Conservation (phyloP, 371 early-diverging fungal genomes). For the Rhizomucor pusillus region DNA sequence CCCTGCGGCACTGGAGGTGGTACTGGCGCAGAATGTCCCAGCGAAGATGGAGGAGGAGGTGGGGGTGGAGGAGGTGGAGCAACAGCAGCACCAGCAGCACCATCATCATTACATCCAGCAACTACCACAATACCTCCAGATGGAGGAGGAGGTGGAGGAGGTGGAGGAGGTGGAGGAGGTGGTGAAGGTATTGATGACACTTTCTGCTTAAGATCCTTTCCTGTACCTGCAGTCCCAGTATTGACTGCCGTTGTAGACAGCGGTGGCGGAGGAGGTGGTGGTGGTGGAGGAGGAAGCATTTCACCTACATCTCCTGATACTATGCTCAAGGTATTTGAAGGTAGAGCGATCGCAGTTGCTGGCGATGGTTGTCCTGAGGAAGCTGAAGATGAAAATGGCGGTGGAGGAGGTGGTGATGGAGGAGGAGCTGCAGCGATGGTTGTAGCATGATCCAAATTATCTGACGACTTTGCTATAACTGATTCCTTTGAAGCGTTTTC, state of each 20-base stretch:
- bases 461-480: too few species aligned
- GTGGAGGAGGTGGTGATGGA: conserved; percentile 11
- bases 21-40: conserved; percentile 25
- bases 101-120: too few species aligned
- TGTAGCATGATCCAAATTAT: too few species aligned
- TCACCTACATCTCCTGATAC: neutral
- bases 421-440: neutral
- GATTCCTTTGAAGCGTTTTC: too few species aligned
- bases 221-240: conserved; percentile 23
- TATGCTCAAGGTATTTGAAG: neutral
- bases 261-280: conserved; percentile 4
- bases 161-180: conserved; percentile 18
- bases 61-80: conserved; percentile 44
- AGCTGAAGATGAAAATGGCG: conserved; percentile 13
- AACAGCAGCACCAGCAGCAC: neutral
- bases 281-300: conserved; percentile 19
- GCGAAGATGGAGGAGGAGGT: conserved; percentile 33
- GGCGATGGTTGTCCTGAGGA: neutral
- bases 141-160: conserved; percentile 39
- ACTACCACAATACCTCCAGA: too few species aligned
- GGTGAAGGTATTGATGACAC: conserved; percentile 19
- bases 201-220: conserved; percentile 10
- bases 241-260: neutral
- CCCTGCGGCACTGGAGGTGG: conserved; percentile 36
- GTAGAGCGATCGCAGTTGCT: neutral